Evolutionary conservation across 768 basidiomycete genomes (phyloP).

Genomic region (Leccinum broughii): DNA sequence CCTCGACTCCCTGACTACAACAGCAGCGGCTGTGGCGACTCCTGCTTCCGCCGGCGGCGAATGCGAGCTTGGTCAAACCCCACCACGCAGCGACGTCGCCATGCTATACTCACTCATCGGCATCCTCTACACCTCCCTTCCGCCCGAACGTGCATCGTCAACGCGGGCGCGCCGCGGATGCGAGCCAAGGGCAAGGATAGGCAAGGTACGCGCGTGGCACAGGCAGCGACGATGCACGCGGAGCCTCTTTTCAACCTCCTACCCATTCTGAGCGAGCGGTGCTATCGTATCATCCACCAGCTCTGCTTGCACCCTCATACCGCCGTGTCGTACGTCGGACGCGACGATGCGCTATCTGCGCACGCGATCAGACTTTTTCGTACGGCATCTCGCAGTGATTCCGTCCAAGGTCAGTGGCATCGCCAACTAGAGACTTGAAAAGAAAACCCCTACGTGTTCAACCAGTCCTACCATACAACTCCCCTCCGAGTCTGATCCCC

Average conservation of each 20-base stretch:
- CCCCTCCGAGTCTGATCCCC: no score
- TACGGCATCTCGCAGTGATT: conserved; percentile 73
- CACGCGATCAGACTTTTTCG: conserved; percentile 86
- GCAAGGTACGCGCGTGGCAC: conserved; percentile 28
- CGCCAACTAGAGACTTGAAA: no score
- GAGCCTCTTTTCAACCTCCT: conserved; percentile 62
- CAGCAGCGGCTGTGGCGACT: no score
- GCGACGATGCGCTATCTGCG: conserved; percentile 84
- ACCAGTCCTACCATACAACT: no score
- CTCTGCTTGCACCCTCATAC: conserved; percentile 75
- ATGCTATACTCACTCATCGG: conserved; percentile 84
- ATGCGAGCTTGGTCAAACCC: no score
- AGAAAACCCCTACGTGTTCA: no score
- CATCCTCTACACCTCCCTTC: conserved; percentile 71
- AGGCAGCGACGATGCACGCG: conserved; percentile 20
- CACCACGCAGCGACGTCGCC: no score
- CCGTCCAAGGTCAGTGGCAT: conserved; percentile 48
- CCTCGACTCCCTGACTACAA: no score
- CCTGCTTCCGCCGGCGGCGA: no score
- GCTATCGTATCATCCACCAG: conserved; percentile 82
- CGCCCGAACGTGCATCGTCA: conserved; percentile 73
- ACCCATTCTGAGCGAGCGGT: conserved; percentile 82
- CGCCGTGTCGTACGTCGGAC: conserved; percentile 56
- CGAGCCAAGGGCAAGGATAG: conserved; percentile 45
- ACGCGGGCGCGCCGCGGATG: conserved; percentile 64